A percentile compares a stretch with the other conserved stretches of the same genome.
Evolutionary conservation across 441 rosid genomes (phyloP).

Genomic region (Eruca vesicaria): DNA sequence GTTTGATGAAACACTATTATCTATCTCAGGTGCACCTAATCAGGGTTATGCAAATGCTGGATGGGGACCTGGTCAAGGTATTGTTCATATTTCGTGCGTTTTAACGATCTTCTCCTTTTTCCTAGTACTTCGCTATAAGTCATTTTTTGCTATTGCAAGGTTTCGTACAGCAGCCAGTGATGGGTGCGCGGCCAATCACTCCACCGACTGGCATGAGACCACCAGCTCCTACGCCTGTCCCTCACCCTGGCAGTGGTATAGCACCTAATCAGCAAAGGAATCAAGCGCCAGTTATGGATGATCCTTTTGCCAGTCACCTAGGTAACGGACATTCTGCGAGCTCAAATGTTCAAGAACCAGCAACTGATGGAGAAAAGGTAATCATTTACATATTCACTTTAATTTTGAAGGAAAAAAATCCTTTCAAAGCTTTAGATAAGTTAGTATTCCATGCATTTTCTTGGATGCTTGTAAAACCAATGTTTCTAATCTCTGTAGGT

Average conservation of each 20-base stretch:
- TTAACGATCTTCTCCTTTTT: slow-evolving; percentile 12
- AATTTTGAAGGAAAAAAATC: background rate
- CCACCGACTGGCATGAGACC: slow-evolving; percentile 75
- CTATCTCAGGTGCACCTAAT: slow-evolving; percentile 79
- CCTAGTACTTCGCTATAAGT: background rate
- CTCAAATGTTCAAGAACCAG: slow-evolving; percentile 47
- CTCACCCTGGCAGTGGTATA: slow-evolving; percentile 46
- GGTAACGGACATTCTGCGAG: slow-evolving; percentile 44
- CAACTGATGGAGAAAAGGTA: slow-evolving; percentile 70
- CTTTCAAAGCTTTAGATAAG: slow-evolving; percentile 2
- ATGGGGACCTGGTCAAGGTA: slow-evolving; percentile 81
- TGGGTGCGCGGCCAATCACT: slow-evolving; percentile 54
- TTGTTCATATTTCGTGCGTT: slow-evolving; percentile 26
- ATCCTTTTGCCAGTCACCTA: slow-evolving; percentile 57
- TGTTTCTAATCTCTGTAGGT: slow-evolving; percentile 44
- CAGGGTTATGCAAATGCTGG: slow-evolving; percentile 65
- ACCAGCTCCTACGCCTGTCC: slow-evolving; percentile 48
- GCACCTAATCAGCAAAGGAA: slow-evolving; percentile 54
- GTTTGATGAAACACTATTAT: slow-evolving; percentile 80
- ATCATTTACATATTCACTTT: slow-evolving; percentile 8
- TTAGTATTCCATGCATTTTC: slow-evolving; percentile 12
- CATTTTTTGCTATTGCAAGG: slow-evolving; percentile 44
- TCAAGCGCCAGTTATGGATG: slow-evolving; percentile 49
- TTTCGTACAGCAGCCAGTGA: slow-evolving; percentile 67
- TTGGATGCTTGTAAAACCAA: slow-evolving; percentile 5